phyloP scores from a whole-genome alignment of 2,329 filamentous ascomycete genomes.

The Cladosporium sp. region DNA sequence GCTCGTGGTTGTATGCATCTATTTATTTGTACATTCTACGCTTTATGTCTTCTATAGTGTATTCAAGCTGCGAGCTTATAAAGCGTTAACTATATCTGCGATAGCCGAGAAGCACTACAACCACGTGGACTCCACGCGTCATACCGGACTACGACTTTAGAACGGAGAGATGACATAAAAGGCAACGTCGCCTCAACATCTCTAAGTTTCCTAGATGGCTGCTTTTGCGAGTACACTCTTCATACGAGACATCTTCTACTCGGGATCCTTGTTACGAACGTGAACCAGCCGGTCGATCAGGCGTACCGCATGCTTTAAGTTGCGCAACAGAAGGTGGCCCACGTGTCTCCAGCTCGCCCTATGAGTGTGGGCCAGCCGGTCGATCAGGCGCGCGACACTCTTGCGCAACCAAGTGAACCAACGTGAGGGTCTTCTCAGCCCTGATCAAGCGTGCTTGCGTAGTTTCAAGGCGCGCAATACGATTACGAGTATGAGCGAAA shows the following conservation, averaged over 20 bases:
- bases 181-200: background rate
- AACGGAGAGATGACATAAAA: background rate
- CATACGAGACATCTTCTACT: background rate
- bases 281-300: background rate
- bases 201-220: background rate
- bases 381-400: background rate
- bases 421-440: background rate
- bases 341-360: background rate
- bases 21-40: background rate
- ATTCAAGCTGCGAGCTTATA: background rate
- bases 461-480: background rate
- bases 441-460: background rate
- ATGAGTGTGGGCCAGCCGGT: background rate
- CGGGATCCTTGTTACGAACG: background rate
- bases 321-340: background rate
- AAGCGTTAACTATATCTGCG: background rate
- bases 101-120: background rate
- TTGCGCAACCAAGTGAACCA: background rate
- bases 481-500: background rate
- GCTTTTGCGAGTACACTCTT: background rate
- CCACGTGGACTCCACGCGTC: background rate
- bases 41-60: background rate
- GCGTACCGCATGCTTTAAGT: background rate
- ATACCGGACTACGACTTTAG: background rate
- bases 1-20: background rate